Evolutionary conservation across 2,329 filamentous ascomycete species (phyloP), one percentile per base, ranked within the genome.

Genomic region (Epicoccum sorghinum): DNA sequence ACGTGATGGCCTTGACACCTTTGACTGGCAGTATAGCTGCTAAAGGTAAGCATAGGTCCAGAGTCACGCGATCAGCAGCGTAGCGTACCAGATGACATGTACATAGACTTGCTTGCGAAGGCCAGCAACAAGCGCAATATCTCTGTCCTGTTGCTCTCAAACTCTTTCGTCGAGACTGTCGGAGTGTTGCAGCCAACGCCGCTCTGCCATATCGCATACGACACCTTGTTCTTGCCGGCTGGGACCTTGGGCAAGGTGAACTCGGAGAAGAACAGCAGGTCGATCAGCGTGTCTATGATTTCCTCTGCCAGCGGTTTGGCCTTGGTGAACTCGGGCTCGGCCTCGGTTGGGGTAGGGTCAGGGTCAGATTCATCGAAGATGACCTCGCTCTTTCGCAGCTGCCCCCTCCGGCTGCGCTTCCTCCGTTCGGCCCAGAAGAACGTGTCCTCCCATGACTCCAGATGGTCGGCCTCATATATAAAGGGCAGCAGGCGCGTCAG

Each of bases 151-250:
- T 97, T 97, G 77, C 84, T 96, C 78, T 99, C 95, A 54, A 91
- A 89, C 67, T 98, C 93, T 73, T 91, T 96, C 47, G 88, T 97
- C 3, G 92, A 93, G 8, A 88, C 88, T 64, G 96, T 87, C 4
- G 92, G 86, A 13, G 89, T 90, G 74, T 96, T 96, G 79, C 93
- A 98, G 12, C 95, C 95, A 27, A 99, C 93, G 42, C 95, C 95
- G 70, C 91, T 98, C 78, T 97, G 92, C 95, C 95, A 99, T 71
- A 99, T 98, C 48, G 91, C 89, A 76, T 95, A 96, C 7, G 89
- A 89, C 51, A 97, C 89, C 73, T 95, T 96, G 59, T 84, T 83
- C 69, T 89, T 91, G 48, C 86, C 85, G 52, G 86, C 82, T 12
- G 86, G 82, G 37, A 89, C 84, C 53, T 82, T 85, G 8, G 93